Evolutionary conservation across 2,329 filamentous ascomycete species (phyloP).

Genomic region (Aspergillus eucalypticola): DNA sequence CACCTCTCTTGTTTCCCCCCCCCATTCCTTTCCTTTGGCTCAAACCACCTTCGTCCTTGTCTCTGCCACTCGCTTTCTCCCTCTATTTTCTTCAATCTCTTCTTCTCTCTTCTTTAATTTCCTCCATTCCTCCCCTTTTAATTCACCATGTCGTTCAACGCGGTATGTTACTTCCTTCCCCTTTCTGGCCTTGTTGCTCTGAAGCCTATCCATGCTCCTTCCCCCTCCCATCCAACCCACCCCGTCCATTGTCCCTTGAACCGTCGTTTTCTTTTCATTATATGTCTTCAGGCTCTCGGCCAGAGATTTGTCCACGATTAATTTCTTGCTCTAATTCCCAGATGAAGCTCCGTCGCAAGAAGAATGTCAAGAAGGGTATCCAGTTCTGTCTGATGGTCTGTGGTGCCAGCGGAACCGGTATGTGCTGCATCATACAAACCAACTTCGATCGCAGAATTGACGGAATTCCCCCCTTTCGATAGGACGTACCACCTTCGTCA

Average conservation of each 20-base stretch:
- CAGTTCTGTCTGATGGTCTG: slow-evolving; percentile 99
- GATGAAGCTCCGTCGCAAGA: slow-evolving; percentile 99
- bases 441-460: slow-evolving; percentile 16
- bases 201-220: slow-evolving; percentile 17
- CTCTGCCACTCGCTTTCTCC: slow-evolving; percentile 24
- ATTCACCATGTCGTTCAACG: slow-evolving; percentile 55
- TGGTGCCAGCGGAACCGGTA: slow-evolving; percentile 97
- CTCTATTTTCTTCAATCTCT: slow-evolving; percentile 21
- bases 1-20: slow-evolving; percentile 3
- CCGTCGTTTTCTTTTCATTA: neutral
- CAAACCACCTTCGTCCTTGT: slow-evolving; percentile 16
- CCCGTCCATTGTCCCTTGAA: slow-evolving; percentile 21
- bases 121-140: slow-evolving; percentile 26
- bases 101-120: slow-evolving; percentile 23
- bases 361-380: slow-evolving; percentile 99
- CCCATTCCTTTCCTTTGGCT: slow-evolving; percentile 12
- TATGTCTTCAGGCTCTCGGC: neutral
- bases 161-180: slow-evolving; percentile 47
- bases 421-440: slow-evolving; percentile 29
- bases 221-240: slow-evolving; percentile 12
- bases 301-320: slow-evolving; percentile 6
- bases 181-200: slow-evolving; percentile 23
- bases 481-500: slow-evolving; percentile 99
- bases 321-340: slow-evolving; percentile 36
- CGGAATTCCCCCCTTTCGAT: slow-evolving; percentile 8